phyloP scores from a whole-genome alignment of 352 stramenopile species.

The Blastocystis sp. region DNA sequence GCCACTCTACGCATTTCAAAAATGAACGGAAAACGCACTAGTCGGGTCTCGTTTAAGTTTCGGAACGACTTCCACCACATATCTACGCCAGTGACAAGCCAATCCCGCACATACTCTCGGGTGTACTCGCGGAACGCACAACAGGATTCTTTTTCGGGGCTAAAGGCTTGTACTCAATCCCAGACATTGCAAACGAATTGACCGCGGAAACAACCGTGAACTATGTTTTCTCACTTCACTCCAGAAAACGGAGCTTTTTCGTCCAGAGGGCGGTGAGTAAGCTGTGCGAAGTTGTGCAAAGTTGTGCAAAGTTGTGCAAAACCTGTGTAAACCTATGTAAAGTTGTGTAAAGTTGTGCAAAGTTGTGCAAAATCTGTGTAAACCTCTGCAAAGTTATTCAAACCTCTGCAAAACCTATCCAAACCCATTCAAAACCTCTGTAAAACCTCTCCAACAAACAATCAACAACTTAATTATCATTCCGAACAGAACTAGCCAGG shows the following conservation, averaged over 20 bases:
- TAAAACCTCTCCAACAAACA: background rate
- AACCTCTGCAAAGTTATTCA: background rate
- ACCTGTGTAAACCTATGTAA: background rate
- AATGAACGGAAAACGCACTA: background rate
- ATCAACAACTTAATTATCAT: conserved; percentile 21
- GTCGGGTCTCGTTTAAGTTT: background rate
- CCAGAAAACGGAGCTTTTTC: background rate
- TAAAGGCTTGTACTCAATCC: conserved; percentile 24
- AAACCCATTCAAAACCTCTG: background rate
- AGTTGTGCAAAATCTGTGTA: background rate
- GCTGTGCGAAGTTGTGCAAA: background rate
- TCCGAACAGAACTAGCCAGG: background rate
- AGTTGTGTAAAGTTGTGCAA: background rate
- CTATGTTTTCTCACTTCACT: background rate
- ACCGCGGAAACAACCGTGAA: background rate
- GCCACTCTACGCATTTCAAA: background rate
- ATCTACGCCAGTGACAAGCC: background rate
- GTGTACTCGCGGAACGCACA: background rate
- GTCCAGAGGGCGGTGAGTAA: background rate
- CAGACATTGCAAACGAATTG: background rate
- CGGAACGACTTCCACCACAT: conserved; percentile 24
- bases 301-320: no score
- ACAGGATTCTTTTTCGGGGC: background rate
- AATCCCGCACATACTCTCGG: background rate
- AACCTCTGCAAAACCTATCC: background rate